These are phyloP conservation scores for Purshia tridentata DNA, from an alignment of 306 rosid species.

Conservation along the genomic window DNA sequence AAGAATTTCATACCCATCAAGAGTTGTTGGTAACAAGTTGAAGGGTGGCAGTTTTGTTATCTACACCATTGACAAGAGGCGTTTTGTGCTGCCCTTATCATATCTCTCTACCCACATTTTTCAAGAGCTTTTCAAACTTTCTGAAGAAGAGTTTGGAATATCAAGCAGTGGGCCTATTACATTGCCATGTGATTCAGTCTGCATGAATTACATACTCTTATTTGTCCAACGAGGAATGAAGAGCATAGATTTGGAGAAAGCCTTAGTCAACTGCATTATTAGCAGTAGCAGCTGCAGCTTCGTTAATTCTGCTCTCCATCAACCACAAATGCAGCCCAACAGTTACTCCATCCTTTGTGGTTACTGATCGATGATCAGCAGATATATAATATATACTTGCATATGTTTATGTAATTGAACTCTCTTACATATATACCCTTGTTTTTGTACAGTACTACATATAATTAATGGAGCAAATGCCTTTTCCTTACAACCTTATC, in stretches of 20 bases:
- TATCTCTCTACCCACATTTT: background rate
- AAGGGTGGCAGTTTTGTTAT: background rate
- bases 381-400: background rate
- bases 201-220: background rate
- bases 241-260: background rate
- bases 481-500: no score
- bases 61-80: background rate
- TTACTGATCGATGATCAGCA: background rate
- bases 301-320: background rate
- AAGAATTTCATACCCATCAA: background rate
- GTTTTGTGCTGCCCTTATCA: background rate
- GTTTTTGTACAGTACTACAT: no score
- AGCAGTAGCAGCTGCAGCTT: background rate
- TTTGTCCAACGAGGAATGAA: background rate
- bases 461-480: no score
- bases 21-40: background rate
- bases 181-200: background rate
- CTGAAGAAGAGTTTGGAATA: slow-evolving; percentile 1
- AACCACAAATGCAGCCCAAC: background rate
- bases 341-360: background rate
- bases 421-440: no score
- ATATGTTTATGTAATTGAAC: no score
- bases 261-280: no score
- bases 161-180: background rate
- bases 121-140: background rate